These are phyloP conservation scores for Boletus vinaceobasis DNA, from an alignment of 768 basidiomycete genomes.

Conservation along the genomic window DNA sequence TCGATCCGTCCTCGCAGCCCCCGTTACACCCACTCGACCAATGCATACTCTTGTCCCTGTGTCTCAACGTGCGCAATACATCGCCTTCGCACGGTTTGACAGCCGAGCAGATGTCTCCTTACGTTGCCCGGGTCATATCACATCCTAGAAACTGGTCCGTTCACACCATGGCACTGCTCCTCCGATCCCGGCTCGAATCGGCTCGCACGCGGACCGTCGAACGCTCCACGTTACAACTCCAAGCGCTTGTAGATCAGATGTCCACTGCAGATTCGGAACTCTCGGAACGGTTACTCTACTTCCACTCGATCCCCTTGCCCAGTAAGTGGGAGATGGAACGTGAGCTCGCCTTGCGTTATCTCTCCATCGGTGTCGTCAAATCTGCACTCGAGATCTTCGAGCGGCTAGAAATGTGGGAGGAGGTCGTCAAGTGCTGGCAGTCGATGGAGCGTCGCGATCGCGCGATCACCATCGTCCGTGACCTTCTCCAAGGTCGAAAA, in stretches of 20 bases:
- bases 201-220: constrained; percentile 90
- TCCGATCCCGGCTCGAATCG: constrained; percentile 89
- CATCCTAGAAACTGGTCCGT: constrained; percentile 95
- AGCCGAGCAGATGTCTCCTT: constrained; percentile 87
- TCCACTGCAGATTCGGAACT: constrained; percentile 76
- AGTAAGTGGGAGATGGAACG: constrained; percentile 92
- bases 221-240: constrained; percentile 86
- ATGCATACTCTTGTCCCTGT: constrained; percentile 85
- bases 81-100: constrained; percentile 90
- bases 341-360: constrained; percentile 81
- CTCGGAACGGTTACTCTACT: constrained; percentile 72
- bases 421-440: constrained; percentile 86
- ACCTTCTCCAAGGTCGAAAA: constrained; percentile 79
- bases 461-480: constrained; percentile 77
- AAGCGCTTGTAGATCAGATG: constrained; percentile 96
- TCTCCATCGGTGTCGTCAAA: constrained; percentile 81
- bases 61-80: constrained; percentile 85
- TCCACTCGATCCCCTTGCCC: constrained; percentile 80
- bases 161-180: constrained; percentile 93
- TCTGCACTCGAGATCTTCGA: constrained; percentile 94
- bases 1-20: constrained; percentile 84
- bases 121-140: constrained; percentile 82
- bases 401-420: constrained; percentile 97
- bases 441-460: constrained; percentile 75
- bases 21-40: constrained; percentile 91